These are phyloP conservation scores for Lecanoromycetidae sp. DNA, from an alignment of 2,329 filamentous ascomycete genomes.

Conservation along the genomic window DNA sequence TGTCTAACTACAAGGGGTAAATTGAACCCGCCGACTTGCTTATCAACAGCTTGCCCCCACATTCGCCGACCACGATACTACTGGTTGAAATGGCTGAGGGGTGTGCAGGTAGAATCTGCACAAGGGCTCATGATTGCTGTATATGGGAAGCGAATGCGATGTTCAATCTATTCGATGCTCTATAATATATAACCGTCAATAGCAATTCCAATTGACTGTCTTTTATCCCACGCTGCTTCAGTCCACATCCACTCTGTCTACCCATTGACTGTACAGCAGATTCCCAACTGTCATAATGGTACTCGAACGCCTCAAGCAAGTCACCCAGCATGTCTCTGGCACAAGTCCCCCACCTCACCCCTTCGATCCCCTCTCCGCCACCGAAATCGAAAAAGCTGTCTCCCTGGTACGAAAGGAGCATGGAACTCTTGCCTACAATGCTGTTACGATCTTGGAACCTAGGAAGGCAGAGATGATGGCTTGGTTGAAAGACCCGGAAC, in stretches of 20 bases:
- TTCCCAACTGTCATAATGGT: slow-evolving; percentile 36
- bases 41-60: slow-evolving; percentile 18
- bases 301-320: slow-evolving; percentile 51
- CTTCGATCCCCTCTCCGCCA: slow-evolving; percentile 60
- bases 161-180: background rate
- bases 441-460: slow-evolving; percentile 72
- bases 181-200: background rate
- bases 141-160: slow-evolving; percentile 9
- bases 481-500: slow-evolving; percentile 58
- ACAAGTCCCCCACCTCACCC: slow-evolving; percentile 50
- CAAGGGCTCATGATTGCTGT: too few species aligned
- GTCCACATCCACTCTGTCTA: background rate
- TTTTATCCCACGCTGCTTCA: background rate
- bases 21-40: background rate
- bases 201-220: background rate
- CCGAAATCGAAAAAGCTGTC: slow-evolving; percentile 63
- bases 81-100: background rate
- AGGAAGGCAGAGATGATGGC: slow-evolving; percentile 71
- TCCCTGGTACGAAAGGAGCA: slow-evolving; percentile 57
- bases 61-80: background rate
- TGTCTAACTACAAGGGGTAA: slow-evolving; percentile 1
- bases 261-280: slow-evolving; percentile 5
- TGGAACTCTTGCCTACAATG: slow-evolving; percentile 68
- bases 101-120: too few species aligned
- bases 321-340: slow-evolving; percentile 50